Evolutionary conservation across 805 yeast genomes (phyloP).

Genomic region (Candida hispaniensis): DNA sequence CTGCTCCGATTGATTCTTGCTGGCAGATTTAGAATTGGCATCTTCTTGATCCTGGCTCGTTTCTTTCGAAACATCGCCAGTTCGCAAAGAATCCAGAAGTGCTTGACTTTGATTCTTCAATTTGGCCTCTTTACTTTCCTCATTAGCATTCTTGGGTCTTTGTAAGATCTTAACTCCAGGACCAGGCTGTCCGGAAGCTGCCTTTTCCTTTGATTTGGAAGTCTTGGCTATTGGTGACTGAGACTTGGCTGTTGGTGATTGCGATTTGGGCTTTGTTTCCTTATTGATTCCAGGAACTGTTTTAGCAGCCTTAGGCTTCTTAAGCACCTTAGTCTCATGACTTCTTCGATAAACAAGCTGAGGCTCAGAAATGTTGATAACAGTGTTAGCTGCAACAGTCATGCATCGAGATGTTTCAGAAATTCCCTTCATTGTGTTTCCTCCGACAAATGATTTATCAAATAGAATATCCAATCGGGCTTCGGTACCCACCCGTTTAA

Average conservation of each 20-base stretch:
- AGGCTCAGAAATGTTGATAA: conserved; percentile 62
- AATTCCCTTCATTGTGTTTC: conserved; percentile 71
- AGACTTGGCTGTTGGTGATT: background rate
- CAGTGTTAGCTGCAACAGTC: conserved; percentile 67
- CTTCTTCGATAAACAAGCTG: conserved; percentile 70
- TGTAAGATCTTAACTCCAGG: conserved; percentile 17
- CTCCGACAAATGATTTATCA: conserved; percentile 74
- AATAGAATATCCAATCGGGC: conserved; percentile 65
- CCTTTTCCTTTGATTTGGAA: background rate
- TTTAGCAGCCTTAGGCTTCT: conserved; percentile 1
- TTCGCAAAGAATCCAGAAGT: conserved; percentile 20
- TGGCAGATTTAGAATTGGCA: too few relatives aligned
- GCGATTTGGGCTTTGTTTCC: conserved; percentile 1
- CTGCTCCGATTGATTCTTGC: conserved; percentile 15
- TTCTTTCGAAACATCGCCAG: conserved; percentile 11
- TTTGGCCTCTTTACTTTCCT: conserved; percentile 15
- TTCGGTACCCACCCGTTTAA: conserved; percentile 44
- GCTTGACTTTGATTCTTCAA: conserved; percentile 20
- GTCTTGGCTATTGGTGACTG: background rate
- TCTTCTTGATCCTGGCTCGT: conserved; percentile 14
- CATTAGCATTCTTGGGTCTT: conserved; percentile 14
- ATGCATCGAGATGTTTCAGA: conserved; percentile 71
- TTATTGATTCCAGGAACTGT: conserved; percentile 1
- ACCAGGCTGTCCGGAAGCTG: conserved; percentile 5
- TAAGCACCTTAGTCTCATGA: conserved; percentile 1